Percentiles rank a stretch among this genome's conserved stretches.
Conservation (phyloP, 345 rosid genomes). For the Firmiana major region DNA sequence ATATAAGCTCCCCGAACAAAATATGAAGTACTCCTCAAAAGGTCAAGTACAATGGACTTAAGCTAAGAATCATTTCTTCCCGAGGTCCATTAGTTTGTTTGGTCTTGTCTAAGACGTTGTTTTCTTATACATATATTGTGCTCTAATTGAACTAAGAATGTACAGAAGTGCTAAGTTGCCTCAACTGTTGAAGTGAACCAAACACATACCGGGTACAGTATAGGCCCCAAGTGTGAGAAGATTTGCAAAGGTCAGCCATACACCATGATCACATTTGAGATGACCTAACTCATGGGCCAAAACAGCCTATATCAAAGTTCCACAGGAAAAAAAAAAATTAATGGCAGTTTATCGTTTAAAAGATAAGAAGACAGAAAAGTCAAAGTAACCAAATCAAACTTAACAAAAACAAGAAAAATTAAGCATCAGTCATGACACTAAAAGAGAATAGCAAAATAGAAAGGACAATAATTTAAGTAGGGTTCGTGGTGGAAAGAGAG, state of each 20-base stretch:
- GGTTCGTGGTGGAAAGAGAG: not conserved
- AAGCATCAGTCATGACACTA: not conserved
- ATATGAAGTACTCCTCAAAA: not conserved
- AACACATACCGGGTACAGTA: slow-evolving; percentile 75
- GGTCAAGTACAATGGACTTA: not conserved
- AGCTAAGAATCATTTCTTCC: not conserved
- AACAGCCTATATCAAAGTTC: slow-evolving; percentile 55
- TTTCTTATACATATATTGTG: not conserved
- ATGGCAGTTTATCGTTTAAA: slow-evolving; percentile 15
- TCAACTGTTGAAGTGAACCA: slow-evolving; percentile 2
- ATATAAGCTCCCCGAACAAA: not conserved
- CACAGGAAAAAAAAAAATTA: slow-evolving; percentile 14
- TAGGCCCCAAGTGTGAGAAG: slow-evolving; percentile 93
- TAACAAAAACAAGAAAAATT: not conserved
- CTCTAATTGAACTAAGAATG: not conserved
- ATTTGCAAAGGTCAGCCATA: slow-evolving; percentile 96
- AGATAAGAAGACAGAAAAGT: not conserved
- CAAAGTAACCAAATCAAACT: not conserved
- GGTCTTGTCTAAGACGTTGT: not conserved
- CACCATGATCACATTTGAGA: slow-evolving; percentile 94
- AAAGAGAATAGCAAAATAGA: not conserved
- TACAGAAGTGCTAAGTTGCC: not conserved
- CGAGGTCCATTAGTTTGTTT: not conserved
- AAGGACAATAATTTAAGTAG: not conserved
- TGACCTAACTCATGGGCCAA: slow-evolving; percentile 97